These are phyloP conservation scores for Atractiella rhizophila DNA, from an alignment of 768 basidiomycete species.

Conservation along the genomic window DNA sequence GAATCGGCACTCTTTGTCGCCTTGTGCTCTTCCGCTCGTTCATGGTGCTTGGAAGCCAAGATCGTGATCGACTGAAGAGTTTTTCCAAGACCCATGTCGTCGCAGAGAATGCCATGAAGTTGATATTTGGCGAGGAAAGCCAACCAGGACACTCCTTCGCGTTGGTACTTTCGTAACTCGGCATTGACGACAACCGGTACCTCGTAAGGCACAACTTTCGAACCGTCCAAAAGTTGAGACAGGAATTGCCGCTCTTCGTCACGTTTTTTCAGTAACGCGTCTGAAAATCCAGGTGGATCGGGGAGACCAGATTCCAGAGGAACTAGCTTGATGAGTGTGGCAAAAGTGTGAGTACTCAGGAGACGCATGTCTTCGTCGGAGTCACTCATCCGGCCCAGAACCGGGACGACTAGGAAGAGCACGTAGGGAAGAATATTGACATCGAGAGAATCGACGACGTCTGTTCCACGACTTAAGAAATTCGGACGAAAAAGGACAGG, in stretches of 20 bases:
- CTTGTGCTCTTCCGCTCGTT: constrained; percentile 44
- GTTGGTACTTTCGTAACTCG: constrained; percentile 86
- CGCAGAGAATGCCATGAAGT: constrained; percentile 87
- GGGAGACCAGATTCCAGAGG: constrained; percentile 94
- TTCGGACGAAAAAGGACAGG: not conserved
- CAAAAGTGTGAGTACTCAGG: constrained; percentile 89
- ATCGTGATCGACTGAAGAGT: constrained; percentile 95
- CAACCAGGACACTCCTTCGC: constrained; percentile 95
- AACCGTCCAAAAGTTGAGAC: constrained; percentile 76
- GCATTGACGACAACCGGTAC: constrained; percentile 75
- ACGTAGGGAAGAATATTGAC: constrained; percentile 88
- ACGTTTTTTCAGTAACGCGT: constrained; percentile 58
- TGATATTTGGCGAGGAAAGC: constrained; percentile 96
- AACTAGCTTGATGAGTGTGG: constrained; percentile 90
- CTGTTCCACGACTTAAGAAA: constrained; percentile 25
- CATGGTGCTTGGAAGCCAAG: constrained; percentile 72
- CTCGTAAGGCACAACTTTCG: constrained; percentile 68
- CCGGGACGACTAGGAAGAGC: constrained; percentile 83
- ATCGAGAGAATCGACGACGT: constrained; percentile 72
- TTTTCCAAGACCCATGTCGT: constrained; percentile 70
- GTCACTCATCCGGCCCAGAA: constrained; percentile 94
- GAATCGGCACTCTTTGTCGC: constrained; percentile 45
- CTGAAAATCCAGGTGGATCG: constrained; percentile 75
- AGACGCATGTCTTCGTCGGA: constrained; percentile 70
- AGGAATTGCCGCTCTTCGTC: constrained; percentile 75